Conservation (phyloP, 495 filamentous ascomycete genomes). For the Trichocladium antarcticum region DNA sequence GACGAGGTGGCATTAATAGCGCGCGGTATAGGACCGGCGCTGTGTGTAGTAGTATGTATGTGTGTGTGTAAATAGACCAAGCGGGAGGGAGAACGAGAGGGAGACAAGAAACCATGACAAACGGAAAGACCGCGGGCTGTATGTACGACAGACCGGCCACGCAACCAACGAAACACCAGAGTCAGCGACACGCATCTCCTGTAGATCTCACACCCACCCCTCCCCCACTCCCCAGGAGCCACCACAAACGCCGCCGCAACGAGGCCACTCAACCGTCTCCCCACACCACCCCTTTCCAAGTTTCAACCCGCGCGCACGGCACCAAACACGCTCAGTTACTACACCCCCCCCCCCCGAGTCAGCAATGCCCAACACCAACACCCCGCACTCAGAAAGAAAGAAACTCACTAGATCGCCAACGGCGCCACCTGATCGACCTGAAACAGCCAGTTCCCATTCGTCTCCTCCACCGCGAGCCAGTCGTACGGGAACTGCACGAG, state of each 20-base stretch:
- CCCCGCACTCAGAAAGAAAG: not conserved
- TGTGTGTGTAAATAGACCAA: slow-evolving; percentile 1
- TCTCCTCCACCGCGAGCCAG: slow-evolving; percentile 84
- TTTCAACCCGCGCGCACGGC: not conserved
- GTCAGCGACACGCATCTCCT: too few species aligned
- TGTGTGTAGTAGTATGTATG: slow-evolving; percentile 3
- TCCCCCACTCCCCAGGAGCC: too few species aligned
- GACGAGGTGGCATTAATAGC: not conserved
- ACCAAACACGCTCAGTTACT: slow-evolving; percentile 7
- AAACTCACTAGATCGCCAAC: slow-evolving; percentile 90
- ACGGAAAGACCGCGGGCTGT: not conserved
- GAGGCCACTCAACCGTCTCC: not conserved
- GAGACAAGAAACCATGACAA: not conserved
- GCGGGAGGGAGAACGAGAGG: not conserved
- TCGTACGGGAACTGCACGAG: slow-evolving; percentile 90
- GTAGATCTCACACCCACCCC: too few species aligned
- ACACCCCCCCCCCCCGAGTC: not conserved
- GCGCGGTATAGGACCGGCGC: not conserved
- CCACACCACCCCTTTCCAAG: not conserved
- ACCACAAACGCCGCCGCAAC: too few species aligned
- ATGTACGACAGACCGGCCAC: not conserved
- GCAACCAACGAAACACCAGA: too few species aligned
- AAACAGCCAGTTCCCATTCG: slow-evolving; percentile 92
- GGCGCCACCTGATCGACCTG: slow-evolving; percentile 91
- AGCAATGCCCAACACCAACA: not conserved